Conservation (phyloP, 352 stramenopile species). For the Globisporangium takayamanum region DNA sequence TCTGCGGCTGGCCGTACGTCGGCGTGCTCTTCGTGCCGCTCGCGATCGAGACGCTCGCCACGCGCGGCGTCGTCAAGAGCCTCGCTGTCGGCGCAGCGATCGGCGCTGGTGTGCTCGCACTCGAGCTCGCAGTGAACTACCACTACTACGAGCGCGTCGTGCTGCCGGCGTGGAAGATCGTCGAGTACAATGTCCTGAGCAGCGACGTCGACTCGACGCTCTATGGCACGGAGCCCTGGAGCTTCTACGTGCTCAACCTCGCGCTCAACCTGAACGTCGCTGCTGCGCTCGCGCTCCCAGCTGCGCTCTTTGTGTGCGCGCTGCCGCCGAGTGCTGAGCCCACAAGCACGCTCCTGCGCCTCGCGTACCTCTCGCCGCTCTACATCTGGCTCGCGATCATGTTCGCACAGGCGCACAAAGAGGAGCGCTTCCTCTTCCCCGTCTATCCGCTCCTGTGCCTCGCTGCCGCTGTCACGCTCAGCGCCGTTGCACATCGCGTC, state of each 20-base stretch:
- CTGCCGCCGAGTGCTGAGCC: constrained; percentile 27
- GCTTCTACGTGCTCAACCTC: constrained; percentile 96
- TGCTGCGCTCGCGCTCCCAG: constrained; percentile 54
- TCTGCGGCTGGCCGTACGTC: constrained; percentile 97
- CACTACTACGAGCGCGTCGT: constrained; percentile 66
- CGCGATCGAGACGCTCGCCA: constrained; percentile 70
- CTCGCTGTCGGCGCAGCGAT: constrained; percentile 53
- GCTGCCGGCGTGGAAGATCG: constrained; percentile 90
- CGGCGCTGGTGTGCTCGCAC: constrained; percentile 50
- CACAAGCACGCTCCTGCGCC: constrained; percentile 22
- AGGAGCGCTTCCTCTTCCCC: constrained; percentile 97
- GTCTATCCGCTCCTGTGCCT: constrained; percentile 91
- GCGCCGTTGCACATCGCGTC: constrained; percentile 34
- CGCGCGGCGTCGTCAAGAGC: constrained; percentile 42
- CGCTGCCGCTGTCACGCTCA: constrained; percentile 66
- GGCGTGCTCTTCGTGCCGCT: constrained; percentile 95
- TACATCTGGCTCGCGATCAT: constrained; percentile 93
- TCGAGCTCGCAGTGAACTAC: constrained; percentile 85
- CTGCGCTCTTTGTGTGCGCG: constrained; percentile 25
- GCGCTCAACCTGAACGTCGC: constrained; percentile 94
- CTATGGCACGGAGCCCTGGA: constrained; percentile 93
- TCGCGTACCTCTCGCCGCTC: constrained; percentile 52
- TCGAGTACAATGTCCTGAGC: constrained; percentile 94
- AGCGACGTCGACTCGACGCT: constrained; percentile 92
- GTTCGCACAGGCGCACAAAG: constrained; percentile 95